phyloP scores from a whole-genome alignment of 352 stramenopile genomes.

The Phytopythium boreale region DNA sequence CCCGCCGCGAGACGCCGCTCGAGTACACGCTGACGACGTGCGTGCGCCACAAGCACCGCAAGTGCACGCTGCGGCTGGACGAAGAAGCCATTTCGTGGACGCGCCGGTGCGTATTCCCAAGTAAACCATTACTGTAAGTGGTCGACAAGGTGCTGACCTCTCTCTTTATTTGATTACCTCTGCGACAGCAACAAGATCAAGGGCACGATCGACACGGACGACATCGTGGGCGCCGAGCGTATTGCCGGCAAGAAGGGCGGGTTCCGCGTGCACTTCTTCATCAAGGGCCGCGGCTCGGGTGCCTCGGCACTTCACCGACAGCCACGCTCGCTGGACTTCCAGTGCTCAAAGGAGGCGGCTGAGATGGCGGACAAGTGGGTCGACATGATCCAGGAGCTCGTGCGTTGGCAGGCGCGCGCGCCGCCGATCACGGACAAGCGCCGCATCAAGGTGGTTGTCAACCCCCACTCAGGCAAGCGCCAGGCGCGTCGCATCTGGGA shows the following conservation, averaged over 20 bases:
- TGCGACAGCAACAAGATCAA: slow-evolving; percentile 32
- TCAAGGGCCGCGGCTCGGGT: slow-evolving; percentile 51
- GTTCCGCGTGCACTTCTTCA: slow-evolving; percentile 79
- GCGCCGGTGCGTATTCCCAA: slow-evolving; percentile 18
- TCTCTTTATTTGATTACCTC: not conserved
- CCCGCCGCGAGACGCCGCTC: slow-evolving; percentile 64
- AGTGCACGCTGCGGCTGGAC: slow-evolving; percentile 61
- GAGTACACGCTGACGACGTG: slow-evolving; percentile 53
- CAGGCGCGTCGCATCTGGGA: slow-evolving; percentile 64
- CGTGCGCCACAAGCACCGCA: slow-evolving; percentile 40
- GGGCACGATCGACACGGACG: slow-evolving; percentile 60
- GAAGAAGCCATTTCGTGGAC: slow-evolving; percentile 62
- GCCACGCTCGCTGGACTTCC: slow-evolving; percentile 49
- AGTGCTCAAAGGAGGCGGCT: slow-evolving; percentile 28
- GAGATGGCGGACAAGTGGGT: slow-evolving; percentile 55
- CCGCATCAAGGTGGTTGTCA: slow-evolving; percentile 77
- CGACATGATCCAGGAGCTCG: slow-evolving; percentile 68
- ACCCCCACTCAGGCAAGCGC: slow-evolving; percentile 74
- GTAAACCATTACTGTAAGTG: no score
- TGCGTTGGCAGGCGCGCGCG: slow-evolving; percentile 75
- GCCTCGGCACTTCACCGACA: slow-evolving; percentile 61
- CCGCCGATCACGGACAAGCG: slow-evolving; percentile 68
- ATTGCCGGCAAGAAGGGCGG: slow-evolving; percentile 22
- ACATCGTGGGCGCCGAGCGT: slow-evolving; percentile 65
- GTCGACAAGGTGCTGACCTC: no score